Evolutionary conservation across 2,329 filamentous ascomycete genomes (phyloP).

Genomic region (Aschersonia sp.): DNA sequence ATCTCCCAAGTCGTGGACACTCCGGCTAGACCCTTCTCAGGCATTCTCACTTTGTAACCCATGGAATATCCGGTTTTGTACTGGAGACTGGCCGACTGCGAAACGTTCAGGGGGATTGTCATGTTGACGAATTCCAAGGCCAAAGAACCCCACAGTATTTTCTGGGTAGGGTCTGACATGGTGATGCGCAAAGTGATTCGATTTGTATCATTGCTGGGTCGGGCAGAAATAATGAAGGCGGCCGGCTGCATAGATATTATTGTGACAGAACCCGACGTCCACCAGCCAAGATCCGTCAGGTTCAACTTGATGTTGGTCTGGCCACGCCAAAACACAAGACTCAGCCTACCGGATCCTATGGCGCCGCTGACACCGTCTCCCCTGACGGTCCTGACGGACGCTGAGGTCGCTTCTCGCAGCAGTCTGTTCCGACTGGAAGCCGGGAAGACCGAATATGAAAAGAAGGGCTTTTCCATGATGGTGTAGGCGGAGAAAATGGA

Average conservation of each 20-base stretch:
- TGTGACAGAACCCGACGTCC: conserved; percentile 5
- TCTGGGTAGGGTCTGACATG: conserved; percentile 9
- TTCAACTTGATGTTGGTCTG: conserved; percentile 5
- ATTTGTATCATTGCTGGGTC: conserved; percentile 1
- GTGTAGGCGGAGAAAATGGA: conserved; percentile 10
- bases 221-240: conserved; percentile 5
- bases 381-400: conserved; percentile 6
- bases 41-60: too few relatives aligned
- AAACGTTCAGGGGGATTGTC: too few relatives aligned
- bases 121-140: too few relatives aligned
- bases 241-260: conserved; percentile 7
- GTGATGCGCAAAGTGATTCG: conserved; percentile 4
- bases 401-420: conserved; percentile 2
- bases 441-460: conserved; percentile 8
- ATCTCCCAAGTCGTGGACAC: too few relatives aligned
- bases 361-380: conserved; percentile 7
- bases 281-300: conserved; percentile 7
- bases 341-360: conserved; percentile 5
- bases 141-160: too few relatives aligned
- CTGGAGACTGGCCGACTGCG: too few relatives aligned
- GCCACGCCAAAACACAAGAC: conserved; percentile 11
- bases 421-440: conserved; percentile 5
- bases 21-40: too few relatives aligned
- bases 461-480: conserved; percentile 2
- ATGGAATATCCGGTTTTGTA: too few relatives aligned